These are phyloP conservation scores for Sporobolomyces pararoseus DNA, from an alignment of 768 basidiomycete species.

Conservation along the genomic window DNA sequence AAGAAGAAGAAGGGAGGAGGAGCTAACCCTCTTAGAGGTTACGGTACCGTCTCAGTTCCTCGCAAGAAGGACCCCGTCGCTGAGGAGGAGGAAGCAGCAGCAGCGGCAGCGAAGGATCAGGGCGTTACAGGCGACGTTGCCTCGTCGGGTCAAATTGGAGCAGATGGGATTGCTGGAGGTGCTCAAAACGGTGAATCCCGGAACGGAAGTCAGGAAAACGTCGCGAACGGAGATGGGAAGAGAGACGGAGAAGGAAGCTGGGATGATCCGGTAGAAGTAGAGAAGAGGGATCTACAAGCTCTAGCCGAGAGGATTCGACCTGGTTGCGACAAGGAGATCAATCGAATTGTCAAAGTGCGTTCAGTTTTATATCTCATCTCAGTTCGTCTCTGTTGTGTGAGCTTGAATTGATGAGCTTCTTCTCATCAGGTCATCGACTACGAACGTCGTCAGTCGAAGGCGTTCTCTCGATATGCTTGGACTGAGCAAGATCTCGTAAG, in stretches of 20 bases:
- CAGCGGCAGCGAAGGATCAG: constrained; percentile 46
- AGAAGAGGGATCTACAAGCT: constrained; percentile 58
- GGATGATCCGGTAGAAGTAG: constrained; percentile 42
- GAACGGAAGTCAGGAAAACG: neutral
- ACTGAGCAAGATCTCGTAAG: constrained; percentile 36
- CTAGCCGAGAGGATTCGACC: constrained; percentile 80
- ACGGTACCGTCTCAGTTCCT: constrained; percentile 53
- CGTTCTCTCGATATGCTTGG: constrained; percentile 53
- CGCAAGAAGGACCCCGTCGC: neutral
- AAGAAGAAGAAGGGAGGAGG: constrained; percentile 77
- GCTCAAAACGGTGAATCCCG: constrained; percentile 40
- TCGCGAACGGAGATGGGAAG: neutral
- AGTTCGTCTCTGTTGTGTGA: too few relatives aligned
- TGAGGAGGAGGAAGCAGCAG: constrained; percentile 6
- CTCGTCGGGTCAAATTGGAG: too few relatives aligned
- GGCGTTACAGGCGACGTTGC: constrained; percentile 4
- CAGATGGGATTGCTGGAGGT: constrained; percentile 10
- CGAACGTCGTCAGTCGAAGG: constrained; percentile 69
- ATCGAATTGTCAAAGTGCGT: constrained; percentile 65
- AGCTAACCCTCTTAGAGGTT: constrained; percentile 60
- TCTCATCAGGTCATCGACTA: constrained; percentile 78
- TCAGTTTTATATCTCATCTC: too few relatives aligned
- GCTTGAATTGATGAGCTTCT: too few relatives aligned
- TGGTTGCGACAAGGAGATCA: constrained; percentile 79
- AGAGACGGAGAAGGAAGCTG: constrained; percentile 40